phyloP scores from a whole-genome alignment of 257 asterid genomes.

The Gynochthodes officinalis region DNA sequence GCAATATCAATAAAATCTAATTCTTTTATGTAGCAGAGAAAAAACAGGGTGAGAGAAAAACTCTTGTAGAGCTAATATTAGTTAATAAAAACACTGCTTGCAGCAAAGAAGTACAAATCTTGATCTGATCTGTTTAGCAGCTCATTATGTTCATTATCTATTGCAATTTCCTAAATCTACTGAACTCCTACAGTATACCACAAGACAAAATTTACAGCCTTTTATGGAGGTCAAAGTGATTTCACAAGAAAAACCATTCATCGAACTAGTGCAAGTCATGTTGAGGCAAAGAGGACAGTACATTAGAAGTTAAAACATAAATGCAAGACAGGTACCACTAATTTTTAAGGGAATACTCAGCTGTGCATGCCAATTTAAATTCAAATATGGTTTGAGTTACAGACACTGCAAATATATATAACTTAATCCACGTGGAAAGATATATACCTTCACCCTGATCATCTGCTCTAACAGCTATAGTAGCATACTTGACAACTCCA shows the following conservation, averaged over 20 bases:
- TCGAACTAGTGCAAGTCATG: too few relatives aligned
- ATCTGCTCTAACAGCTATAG: conserved; percentile 36
- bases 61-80: background rate
- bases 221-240: background rate
- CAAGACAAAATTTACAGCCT: background rate
- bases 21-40: too few relatives aligned
- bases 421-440: too few relatives aligned
- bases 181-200: background rate
- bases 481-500: conserved; percentile 42
- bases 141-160: background rate
- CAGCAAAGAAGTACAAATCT: background rate
- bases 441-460: conserved; percentile 46
- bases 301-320: background rate
- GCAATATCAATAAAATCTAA: too few relatives aligned
- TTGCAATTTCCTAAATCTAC: background rate
- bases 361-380: background rate
- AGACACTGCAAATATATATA: background rate
- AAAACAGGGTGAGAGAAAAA: too few relatives aligned
- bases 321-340: background rate
- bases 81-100: background rate
- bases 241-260: background rate
- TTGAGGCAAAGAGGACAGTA: background rate
- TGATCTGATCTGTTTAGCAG: background rate
- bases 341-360: background rate
- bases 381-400: background rate